Conservation (phyloP, 306 rosid species). For the Senna tora region DNA sequence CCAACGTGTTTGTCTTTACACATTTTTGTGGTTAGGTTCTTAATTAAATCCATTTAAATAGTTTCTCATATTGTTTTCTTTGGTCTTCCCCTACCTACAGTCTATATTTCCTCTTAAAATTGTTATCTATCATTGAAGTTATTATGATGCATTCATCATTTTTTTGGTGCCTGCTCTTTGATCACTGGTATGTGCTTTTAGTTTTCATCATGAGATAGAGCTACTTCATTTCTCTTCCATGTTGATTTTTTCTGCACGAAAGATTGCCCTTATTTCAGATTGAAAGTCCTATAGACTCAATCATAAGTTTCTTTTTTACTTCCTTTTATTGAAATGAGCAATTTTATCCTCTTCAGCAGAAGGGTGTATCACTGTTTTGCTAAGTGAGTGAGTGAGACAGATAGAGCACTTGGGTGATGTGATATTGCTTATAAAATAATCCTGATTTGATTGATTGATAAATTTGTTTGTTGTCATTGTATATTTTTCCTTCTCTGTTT, state of each 20-base stretch:
- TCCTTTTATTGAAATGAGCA: not conserved
- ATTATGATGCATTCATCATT: not conserved
- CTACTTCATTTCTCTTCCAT: constrained; percentile 9
- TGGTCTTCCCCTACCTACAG: no score
- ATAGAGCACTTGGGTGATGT: not conserved
- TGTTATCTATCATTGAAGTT: not conserved
- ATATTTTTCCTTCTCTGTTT: not conserved
- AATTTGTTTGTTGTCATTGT: no score
- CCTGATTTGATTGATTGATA: not conserved
- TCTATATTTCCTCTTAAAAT: not conserved
- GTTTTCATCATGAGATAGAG: not conserved
- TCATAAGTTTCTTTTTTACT: constrained; percentile 12
- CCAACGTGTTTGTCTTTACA: no score
- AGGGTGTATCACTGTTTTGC: not conserved
- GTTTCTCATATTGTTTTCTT: no score
- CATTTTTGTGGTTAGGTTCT: no score
- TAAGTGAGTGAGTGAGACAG: not conserved
- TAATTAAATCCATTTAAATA: no score
- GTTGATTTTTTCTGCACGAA: not conserved
- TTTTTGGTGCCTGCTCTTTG: not conserved
- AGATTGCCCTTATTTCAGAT: constrained; percentile 5
- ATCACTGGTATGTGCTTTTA: not conserved
- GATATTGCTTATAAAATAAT: not conserved
- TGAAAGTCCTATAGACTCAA: not conserved
- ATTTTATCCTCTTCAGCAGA: not conserved